Conservation (phyloP, 1,139 yeast genomes). For the Scheffersomyces illinoinensis region DNA sequence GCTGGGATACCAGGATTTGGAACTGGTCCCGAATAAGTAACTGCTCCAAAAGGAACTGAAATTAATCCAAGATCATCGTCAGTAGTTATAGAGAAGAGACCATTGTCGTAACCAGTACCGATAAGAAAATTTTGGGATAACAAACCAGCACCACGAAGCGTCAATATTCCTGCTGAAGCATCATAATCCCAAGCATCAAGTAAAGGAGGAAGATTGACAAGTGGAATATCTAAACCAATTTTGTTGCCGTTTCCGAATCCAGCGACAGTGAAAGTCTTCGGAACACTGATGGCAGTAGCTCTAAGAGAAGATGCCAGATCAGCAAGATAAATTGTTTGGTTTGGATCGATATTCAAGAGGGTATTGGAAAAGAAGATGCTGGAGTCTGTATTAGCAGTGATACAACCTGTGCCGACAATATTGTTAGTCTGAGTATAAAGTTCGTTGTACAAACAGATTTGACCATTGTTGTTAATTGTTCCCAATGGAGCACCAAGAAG, state of each 20-base stretch:
- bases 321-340: slow-evolving; percentile 26
- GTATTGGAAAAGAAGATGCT: slow-evolving; percentile 20
- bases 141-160: slow-evolving; percentile 6
- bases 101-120: slow-evolving; percentile 21
- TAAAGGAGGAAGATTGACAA: slow-evolving; percentile 5
- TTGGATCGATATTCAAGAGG: slow-evolving; percentile 12
- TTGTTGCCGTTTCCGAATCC: slow-evolving; percentile 35
- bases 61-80: slow-evolving; percentile 11
- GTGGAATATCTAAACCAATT: slow-evolving; percentile 22
- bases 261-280: slow-evolving; percentile 26
- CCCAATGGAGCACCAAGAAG: slow-evolving; percentile 20
- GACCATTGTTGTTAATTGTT: slow-evolving; percentile 27
- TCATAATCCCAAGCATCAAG: slow-evolving; percentile 6
- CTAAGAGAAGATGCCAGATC: slow-evolving; percentile 18
- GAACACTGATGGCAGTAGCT: slow-evolving; percentile 17
- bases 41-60: slow-evolving; percentile 12
- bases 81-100: slow-evolving; percentile 13
- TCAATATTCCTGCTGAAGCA: slow-evolving; percentile 16
- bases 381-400: slow-evolving; percentile 23
- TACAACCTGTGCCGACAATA: slow-evolving; percentile 31
- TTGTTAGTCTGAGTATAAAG: slow-evolving; percentile 25
- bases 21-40: slow-evolving; percentile 16
- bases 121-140: slow-evolving; percentile 13
- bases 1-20: slow-evolving; percentile 17
- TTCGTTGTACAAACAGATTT: slow-evolving; percentile 28